Evolutionary conservation across 2,329 filamentous ascomycete species (phyloP), one percentile per base, ranked within the genome.

Genomic region (Aschersonia sp.): DNA sequence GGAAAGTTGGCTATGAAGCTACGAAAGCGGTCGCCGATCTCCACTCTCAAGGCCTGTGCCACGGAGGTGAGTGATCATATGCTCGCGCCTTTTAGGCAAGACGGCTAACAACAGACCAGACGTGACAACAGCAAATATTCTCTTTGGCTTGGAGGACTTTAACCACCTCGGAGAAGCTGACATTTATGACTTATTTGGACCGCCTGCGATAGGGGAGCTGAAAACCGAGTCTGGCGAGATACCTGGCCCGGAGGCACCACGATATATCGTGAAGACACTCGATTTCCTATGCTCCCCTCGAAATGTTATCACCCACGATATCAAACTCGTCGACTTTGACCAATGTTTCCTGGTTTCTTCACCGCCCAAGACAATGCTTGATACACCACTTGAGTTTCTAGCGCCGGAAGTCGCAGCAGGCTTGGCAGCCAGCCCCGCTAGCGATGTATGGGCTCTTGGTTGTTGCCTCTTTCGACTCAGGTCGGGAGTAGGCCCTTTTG

Each of bases 331-430:
- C 9, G 54, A 55, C 47, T 54, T 56, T 45, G 52, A 55, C 45
- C 50, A 55, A 41, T 48, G 46, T 2, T 59, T 59, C 43, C 44
- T 45, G 5, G 38, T 45, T 31, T 49, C 54, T 30, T 51, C 48
- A 1, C 55, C 55, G 10, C 54, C 54, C 20, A 10, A 44, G 43
- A 50, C 51, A 31, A 41, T 47, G 44, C 48, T 55, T 38, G 55
- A 53, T 43, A 58, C 49, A 40, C 53, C 56, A 40, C 20, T 48
- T 41, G 50, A 55, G 12, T 57, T 51, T 43, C 45, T 58, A 6
- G 56, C 55, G 9, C 55, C 57, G 4, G 53, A 58, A 50, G 50
- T 56, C 1, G 55, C 55, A 29, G 40, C 52, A 5, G 52, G 54
- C 10, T 44, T 47, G 20, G 32, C 50, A 30, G 47, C 51, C 10